These are phyloP conservation scores for Macrophomina tecta DNA, from an alignment of 2,329 filamentous ascomycete genomes.

Conservation along the genomic window DNA sequence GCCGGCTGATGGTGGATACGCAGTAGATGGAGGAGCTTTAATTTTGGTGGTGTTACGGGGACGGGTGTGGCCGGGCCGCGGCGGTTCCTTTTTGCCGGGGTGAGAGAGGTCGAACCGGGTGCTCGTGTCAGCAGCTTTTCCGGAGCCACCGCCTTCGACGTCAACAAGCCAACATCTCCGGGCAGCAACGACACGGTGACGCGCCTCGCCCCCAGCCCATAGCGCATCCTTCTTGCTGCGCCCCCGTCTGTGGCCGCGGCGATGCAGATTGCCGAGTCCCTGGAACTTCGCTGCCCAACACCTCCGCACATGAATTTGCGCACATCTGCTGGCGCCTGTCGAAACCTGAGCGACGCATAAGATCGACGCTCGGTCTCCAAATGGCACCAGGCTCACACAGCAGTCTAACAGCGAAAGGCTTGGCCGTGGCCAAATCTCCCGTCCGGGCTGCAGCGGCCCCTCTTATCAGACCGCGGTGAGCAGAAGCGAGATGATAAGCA, in stretches of 20 bases:
- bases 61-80: constrained; percentile 8
- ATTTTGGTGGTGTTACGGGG: background rate
- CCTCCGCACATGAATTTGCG: background rate
- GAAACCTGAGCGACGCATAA: constrained; percentile 6
- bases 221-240: background rate
- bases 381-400: constrained; percentile 4
- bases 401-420: background rate
- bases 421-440: constrained; percentile 16
- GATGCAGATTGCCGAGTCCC: background rate
- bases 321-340: constrained; percentile 11
- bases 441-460: background rate
- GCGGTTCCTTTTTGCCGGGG: constrained; percentile 10
- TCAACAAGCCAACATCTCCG: background rate
- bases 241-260: background rate
- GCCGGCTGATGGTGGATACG: background rate
- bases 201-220: background rate
- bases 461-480: constrained; percentile 1
- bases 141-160: constrained; percentile 9
- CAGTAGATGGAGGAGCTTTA: background rate
- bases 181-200: background rate
- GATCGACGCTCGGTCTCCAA: constrained; percentile 2
- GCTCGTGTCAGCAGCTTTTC: background rate
- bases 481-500: background rate
- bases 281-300: background rate
- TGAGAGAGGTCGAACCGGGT: no score